These are phyloP conservation scores for Nakaseomyces nivariensis DNA, from an alignment of 1,139 yeast species.

Conservation along the genomic window DNA sequence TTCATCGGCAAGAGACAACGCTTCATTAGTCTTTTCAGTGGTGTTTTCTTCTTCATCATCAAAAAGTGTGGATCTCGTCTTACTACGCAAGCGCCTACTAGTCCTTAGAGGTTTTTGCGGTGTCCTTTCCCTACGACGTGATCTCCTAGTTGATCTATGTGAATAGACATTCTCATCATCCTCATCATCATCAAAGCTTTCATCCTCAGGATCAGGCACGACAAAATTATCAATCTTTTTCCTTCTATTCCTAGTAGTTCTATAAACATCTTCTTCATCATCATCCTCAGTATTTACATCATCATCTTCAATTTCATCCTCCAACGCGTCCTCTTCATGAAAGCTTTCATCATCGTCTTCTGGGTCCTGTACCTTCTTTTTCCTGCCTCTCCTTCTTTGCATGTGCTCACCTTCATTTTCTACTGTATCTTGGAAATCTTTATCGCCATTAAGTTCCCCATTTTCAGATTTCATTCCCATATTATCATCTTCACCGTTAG, in stretches of 20 bases:
- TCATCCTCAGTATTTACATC: constrained; percentile 28
- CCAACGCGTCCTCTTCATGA: constrained; percentile 22
- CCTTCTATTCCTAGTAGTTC: constrained; percentile 8
- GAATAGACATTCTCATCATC: constrained; percentile 10
- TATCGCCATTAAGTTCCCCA: constrained; percentile 10
- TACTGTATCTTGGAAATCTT: constrained; percentile 10
- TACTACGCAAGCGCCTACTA: constrained; percentile 10
- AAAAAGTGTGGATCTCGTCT: constrained; percentile 7
- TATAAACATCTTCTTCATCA: constrained; percentile 13
- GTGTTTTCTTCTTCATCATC: constrained; percentile 1
- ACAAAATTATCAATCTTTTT: constrained; percentile 15
- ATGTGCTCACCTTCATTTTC: constrained; percentile 19
- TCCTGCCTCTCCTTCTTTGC: constrained; percentile 18
- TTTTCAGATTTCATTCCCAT: constrained; percentile 10
- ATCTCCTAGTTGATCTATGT: constrained; percentile 7
- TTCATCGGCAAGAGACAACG: constrained; percentile 30
- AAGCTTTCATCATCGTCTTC: constrained; percentile 26
- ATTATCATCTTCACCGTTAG: constrained; percentile 8
- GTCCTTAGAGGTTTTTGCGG: constrained; percentile 6
- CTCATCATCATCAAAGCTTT: constrained; percentile 16
- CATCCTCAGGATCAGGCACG: constrained; percentile 22
- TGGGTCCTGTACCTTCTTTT: constrained; percentile 15
- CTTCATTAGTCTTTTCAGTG: constrained; percentile 12
- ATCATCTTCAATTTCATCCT: constrained; percentile 23
- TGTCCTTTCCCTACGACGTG: constrained; percentile 13